Base-by-base conservation (phyloP, 179 eudicot species). In the Silene noctiflora region DNA sequence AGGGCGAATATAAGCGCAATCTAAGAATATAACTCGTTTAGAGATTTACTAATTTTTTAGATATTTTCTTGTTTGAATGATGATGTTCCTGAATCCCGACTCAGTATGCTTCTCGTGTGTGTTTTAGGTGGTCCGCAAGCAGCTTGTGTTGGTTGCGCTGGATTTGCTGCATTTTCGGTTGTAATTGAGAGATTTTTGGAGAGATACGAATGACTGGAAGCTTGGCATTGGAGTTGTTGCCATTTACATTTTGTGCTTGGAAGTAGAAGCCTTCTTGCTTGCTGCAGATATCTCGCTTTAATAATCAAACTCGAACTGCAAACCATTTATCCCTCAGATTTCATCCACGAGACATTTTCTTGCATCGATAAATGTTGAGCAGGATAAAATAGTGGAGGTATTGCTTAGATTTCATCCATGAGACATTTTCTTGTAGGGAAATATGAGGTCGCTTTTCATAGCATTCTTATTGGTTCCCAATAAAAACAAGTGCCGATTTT, bases 111-210 rank as follows among this genome's bases (percentile, higher is more conserved):
- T 80, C 12, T 19, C 27, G 44, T 53, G 48, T 76, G 71, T 74
- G 66, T 59, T 76, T 79, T 78, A 94, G 98, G 90, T 78, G 98
- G 98, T 48, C 97, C 96, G 6, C 85, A 88, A 84, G 97, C 97
- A 19, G 97, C 98, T 61, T 94, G 98, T 83, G 69, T 67, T 51
- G 98, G 97, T 0, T 94, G 97, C 72, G 97, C 94, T 65, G 98
- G 98, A 68, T 94, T 92, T 79, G 97, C 98, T 78, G 81, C 98
- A 80, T 94, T 94, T 82, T 94, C 98, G 8, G 96, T 89, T 64
- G 71, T 81, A 76, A 89, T 94, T 74, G 98, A 94, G 88, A 92
- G 91, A 78, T 76, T 92, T 71, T 62, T 91, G 78, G 97, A 92
- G 62, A 85, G 92, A 63, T 85, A 90, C 67, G 86, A 84, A 67